These are phyloP conservation scores for Zoysia japonica DNA, from an alignment of 176 grass and related monocot genomes.

Conservation along the genomic window DNA sequence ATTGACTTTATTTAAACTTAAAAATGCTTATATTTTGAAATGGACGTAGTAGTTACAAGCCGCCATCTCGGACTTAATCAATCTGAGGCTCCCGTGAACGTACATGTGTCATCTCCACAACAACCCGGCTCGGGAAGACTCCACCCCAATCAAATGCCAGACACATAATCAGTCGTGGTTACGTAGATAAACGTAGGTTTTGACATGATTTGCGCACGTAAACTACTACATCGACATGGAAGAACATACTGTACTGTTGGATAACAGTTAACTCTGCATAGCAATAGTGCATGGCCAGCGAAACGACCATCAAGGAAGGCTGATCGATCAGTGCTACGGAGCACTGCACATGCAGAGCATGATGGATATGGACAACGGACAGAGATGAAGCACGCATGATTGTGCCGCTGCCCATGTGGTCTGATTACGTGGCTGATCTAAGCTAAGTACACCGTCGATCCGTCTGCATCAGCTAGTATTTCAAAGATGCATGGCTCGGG, in stretches of 20 bases:
- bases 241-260: not conserved
- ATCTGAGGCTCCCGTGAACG: not conserved
- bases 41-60: not conserved
- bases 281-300: not conserved
- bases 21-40: too few species aligned
- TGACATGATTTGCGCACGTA: not conserved
- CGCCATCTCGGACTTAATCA: not conserved
- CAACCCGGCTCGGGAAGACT: not conserved
- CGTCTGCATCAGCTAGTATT: too few species aligned
- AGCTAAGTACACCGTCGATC: not conserved
- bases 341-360: not conserved
- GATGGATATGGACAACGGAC: not conserved
- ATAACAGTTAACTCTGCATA: not conserved
- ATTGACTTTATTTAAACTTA: too few species aligned
- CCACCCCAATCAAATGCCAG: not conserved
- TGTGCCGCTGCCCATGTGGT: not conserved
- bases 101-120: not conserved
- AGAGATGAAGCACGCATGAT: not conserved
- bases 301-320: not conserved
- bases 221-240: not conserved
- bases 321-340: not conserved
- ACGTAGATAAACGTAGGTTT: too few species aligned
- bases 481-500: not conserved
- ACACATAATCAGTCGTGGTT: not conserved
- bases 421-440: not conserved